Evolutionary conservation across 345 rosid species (phyloP).

Genomic region (Rhodomyrtus tomentosa): DNA sequence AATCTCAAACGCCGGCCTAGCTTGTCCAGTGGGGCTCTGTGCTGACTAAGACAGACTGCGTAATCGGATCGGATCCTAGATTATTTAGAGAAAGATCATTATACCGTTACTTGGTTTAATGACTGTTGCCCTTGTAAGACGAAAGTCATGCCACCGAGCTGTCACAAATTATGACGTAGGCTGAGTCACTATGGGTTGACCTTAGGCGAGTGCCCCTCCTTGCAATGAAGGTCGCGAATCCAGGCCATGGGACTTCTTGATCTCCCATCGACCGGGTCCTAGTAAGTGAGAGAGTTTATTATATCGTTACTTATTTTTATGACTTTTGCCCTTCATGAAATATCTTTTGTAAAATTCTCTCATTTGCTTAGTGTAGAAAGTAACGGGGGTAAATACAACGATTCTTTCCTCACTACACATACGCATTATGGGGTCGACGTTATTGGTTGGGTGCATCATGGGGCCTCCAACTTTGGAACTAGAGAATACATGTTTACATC

Average conservation of each 20-base stretch:
- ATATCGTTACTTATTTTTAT: too few species aligned
- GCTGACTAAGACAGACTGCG: not conserved
- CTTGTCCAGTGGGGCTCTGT: not conserved
- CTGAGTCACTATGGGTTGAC: too few species aligned
- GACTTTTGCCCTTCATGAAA: not conserved
- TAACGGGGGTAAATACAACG: not conserved
- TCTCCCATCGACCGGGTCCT: too few species aligned
- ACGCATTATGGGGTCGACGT: not conserved
- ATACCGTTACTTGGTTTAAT: too few species aligned
- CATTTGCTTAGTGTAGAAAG: not conserved
- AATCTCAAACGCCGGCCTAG: not conserved
- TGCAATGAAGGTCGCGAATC: too few species aligned
- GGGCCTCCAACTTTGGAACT: not conserved
- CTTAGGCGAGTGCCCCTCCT: too few species aligned
- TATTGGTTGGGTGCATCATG: not conserved
- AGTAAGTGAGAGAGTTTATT: too few species aligned
- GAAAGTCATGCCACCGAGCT: too few species aligned
- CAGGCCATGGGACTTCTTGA: too few species aligned
- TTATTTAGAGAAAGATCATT: too few species aligned
- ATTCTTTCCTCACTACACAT: not conserved
- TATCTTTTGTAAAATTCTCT: not conserved
- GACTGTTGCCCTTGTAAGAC: not conserved
- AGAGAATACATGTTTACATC: not conserved
- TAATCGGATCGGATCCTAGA: not conserved
- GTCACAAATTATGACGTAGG: too few species aligned